Evolutionary conservation across 495 filamentous ascomycete genomes (phyloP).

Genomic region (Hyaloscypha finlandica): DNA sequence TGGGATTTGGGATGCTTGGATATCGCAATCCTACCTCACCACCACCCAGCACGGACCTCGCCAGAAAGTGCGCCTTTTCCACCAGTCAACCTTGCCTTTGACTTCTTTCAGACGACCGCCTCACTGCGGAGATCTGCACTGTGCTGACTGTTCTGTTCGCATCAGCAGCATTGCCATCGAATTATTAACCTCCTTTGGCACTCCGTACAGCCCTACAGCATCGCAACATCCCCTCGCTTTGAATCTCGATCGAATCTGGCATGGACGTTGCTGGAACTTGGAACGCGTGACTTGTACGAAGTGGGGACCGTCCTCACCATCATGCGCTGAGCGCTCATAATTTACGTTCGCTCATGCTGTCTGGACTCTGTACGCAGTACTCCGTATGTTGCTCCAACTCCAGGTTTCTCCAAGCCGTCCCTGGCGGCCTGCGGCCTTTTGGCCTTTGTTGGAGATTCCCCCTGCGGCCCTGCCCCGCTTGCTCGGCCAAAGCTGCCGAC

Average conservation of each 20-base stretch:
- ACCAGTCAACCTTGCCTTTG: neutral
- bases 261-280: neutral
- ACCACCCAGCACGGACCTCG: neutral
- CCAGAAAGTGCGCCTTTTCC: neutral
- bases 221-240: neutral
- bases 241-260: neutral
- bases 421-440: too few relatives aligned
- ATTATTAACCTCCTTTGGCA: neutral
- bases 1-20: too few relatives aligned
- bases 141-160: neutral
- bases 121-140: slow-evolving; percentile 5
- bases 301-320: neutral
- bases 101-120: neutral
- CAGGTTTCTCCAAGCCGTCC: too few relatives aligned
- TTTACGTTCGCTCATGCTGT: too few relatives aligned
- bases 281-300: neutral
- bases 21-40: too few relatives aligned
- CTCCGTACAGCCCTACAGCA: neutral
- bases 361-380: too few relatives aligned
- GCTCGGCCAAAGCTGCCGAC: neutral
- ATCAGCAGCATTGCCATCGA: neutral
- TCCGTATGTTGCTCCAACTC: too few relatives aligned
- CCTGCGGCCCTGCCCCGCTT: neutral
- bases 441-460: too few relatives aligned
- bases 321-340: neutral